Evolutionary conservation across 495 filamentous ascomycete species (phyloP), one percentile per base, ranked within the genome.

Genomic region (Pyrenopolyporus hunteri): DNA sequence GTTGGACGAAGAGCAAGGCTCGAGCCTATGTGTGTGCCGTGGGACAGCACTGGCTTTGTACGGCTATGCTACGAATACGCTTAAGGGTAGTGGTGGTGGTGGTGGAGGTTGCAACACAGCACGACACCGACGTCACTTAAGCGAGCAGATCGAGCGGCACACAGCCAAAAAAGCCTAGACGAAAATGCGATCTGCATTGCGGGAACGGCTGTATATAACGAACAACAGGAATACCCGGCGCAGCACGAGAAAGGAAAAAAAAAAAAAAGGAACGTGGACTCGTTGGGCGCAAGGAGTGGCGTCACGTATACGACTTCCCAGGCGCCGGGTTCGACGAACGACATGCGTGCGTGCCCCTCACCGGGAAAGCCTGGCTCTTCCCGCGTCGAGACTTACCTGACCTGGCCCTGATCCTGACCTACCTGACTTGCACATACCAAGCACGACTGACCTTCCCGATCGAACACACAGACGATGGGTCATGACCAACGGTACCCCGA

Each of bases 361-460:
- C n/a, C n/a, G n/a, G n/a, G n/a, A n/a, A n/a, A n/a, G n/a, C n/a
- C n/a, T n/a, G n/a, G n/a, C n/a, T n/a, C n/a, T n/a, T n/a, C n/a
- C n/a, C n/a, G n/a, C n/a, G n/a, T n/a, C n/a, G n/a, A n/a, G n/a
- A n/a, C n/a, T n/a, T n/a, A n/a, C n/a, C n/a, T n/a, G n/a, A n/a
- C n/a, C n/a, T n/a, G n/a, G n/a, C n/a, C n/a, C 37, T 42, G 37
- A 42, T 20, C 19, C 19, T 42, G 23, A 19, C 61, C 43, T 59
- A 55, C 52, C 49, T 35, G 54, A 32, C 42, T 35, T 57, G 61
- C 55, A 64, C 55, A 50, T 28, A 23, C 13, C 54, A 23, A n/a
- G 16, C 49, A n/a, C 22, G 35, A 57, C 43, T 55, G 61, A 64
- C 61, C 62, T 65, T 59, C 62, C 62, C 33, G 55, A 59, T 65